phyloP scores from a whole-genome alignment of 2,329 filamentous ascomycete species.

The Thielaviopsis populi region DNA sequence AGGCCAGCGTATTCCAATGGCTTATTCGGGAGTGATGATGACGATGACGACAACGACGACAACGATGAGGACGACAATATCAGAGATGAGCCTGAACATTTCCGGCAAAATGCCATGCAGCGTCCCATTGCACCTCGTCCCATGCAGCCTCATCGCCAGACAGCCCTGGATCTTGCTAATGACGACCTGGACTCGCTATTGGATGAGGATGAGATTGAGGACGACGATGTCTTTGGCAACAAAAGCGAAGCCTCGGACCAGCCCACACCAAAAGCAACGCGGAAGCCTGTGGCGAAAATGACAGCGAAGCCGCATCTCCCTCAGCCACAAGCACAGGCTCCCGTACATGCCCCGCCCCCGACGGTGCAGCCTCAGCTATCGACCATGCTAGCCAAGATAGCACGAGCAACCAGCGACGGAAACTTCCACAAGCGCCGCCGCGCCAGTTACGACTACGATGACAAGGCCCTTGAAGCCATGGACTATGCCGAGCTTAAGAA shows the following conservation, averaged over 20 bases:
- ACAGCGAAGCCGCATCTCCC: neutral
- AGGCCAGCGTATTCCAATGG: neutral
- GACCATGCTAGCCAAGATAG: conserved; percentile 8
- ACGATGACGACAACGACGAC: conserved; percentile 6
- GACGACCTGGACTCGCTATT: conserved; percentile 15
- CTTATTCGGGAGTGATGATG: conserved; percentile 9
- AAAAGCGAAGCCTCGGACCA: conserved; percentile 10
- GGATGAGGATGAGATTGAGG: conserved; percentile 11
- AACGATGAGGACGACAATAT: conserved; percentile 6
- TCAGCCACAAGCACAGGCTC: conserved; percentile 8
- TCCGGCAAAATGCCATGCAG: neutral
- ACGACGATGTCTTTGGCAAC: conserved; percentile 5
- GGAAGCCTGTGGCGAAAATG: conserved; percentile 1
- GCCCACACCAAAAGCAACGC: conserved; percentile 12
- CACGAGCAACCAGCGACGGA: conserved; percentile 10
- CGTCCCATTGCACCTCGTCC: conserved; percentile 7
- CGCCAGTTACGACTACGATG: conserved; percentile 40
- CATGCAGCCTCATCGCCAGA: conserved; percentile 8
- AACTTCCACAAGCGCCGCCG: conserved; percentile 28
- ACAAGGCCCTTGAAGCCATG: conserved; percentile 40
- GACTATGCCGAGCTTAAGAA: conserved; percentile 34
- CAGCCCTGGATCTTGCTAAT: conserved; percentile 11
- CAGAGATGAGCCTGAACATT: neutral
- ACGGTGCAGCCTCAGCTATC: conserved; percentile 1
- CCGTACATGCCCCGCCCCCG: neutral